Evolutionary conservation across 1,284 basidiomycete genomes (phyloP), one percentile per base, ranked within the genome.

Genomic region (Entoloma clypeatum): DNA sequence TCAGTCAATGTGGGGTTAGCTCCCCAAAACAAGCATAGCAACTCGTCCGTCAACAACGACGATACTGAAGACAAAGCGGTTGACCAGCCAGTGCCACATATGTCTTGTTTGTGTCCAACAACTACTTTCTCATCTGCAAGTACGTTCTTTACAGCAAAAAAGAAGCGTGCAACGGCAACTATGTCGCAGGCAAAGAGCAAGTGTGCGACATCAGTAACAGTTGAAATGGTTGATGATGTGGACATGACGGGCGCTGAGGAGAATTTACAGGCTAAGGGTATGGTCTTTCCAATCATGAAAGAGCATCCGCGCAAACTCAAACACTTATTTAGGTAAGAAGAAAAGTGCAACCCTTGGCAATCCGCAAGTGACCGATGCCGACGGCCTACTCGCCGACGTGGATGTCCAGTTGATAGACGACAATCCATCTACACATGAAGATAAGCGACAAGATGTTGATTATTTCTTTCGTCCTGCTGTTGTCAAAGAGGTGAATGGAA

Each of bases 361-460:
- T 29, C 27, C 27, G 10, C 4, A 29, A 10, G 27, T 10, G 4
- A 10, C 10, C 34, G 25, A 16, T 13, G 16, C 32, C n/a, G 8
- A 29, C 10, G 27, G 27, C 10, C 10, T 29, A 29, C 27, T 29
- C 10, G 10, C 10, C 5, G 37, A 44, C 32, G 25, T 44, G 17
- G 30, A 40, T 40, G 37, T 24, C 43, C 43, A 27, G 14, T 16
- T 18, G 9, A 13, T 39, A n/a, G 5, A 23, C 21, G 29, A 39
- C 11, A 31, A 16, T 29, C 24, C 21, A 25, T 17, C 23, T 34
- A 24, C 21, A n/a, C n/a, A n/a, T n/a, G n/a, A n/a, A n/a, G n/a
- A n/a, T n/a, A n/a, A n/a, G n/a, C n/a, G n/a, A n/a, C n/a, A n/a
- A n/a, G n/a, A n/a, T n/a, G n/a, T n/a, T n/a, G n/a, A n/a, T n/a